Conservation (phyloP, 768 basidiomycete genomes). For the Boletellus ananas region DNA sequence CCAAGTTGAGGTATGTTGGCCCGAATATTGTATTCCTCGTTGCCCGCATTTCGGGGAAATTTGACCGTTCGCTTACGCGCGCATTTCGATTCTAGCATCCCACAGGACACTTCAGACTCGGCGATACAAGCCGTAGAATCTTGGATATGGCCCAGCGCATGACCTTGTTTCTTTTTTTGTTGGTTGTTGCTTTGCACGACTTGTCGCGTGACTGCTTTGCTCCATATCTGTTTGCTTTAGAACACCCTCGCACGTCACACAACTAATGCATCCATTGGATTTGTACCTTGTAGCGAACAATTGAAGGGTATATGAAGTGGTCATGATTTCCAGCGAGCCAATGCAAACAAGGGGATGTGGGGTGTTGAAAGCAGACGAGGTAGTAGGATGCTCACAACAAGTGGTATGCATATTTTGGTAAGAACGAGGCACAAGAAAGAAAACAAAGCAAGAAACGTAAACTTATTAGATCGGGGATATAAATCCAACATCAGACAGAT, state of each 20-base stretch:
- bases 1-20: slow-evolving; percentile 64
- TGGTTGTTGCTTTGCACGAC: background rate
- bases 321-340: slow-evolving; percentile 20
- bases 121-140: slow-evolving; percentile 64
- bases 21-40: background rate
- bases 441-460: background rate
- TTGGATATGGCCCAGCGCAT: slow-evolving; percentile 65
- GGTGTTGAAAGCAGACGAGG: background rate
- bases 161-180: background rate
- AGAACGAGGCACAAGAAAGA: slow-evolving; percentile 1
- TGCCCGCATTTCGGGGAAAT: no score
- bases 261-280: slow-evolving; percentile 36
- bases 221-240: slow-evolving; percentile 17
- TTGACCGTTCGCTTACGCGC: no score
- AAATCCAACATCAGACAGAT: slow-evolving; percentile 20
- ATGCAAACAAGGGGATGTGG: slow-evolving; percentile 13
- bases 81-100: slow-evolving; percentile 46
- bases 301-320: slow-evolving; percentile 35
- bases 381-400: slow-evolving; percentile 9
- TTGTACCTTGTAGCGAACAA: slow-evolving; percentile 38
- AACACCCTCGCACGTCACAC: slow-evolving; percentile 17
- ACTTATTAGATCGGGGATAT: slow-evolving; percentile 23
- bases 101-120: slow-evolving; percentile 56
- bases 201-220: slow-evolving; percentile 4
- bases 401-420: slow-evolving; percentile 11